These are phyloP conservation scores for Boletus sp. DNA, from an alignment of 768 basidiomycete species.

Conservation along the genomic window DNA sequence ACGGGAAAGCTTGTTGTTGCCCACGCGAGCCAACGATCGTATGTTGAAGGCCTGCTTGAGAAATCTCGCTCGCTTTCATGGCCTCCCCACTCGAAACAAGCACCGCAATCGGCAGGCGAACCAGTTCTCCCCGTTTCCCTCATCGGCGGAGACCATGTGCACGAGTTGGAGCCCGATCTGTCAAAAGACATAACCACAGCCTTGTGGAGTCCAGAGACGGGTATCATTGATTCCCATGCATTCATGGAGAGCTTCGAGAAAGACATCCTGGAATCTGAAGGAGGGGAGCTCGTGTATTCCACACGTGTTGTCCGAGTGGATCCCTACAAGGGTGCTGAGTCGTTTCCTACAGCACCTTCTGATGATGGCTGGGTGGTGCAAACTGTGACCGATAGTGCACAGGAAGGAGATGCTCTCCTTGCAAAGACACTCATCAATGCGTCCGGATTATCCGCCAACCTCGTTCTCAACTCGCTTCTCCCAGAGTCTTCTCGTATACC, in stretches of 20 bases:
- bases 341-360: conserved; percentile 23
- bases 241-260: conserved; percentile 82
- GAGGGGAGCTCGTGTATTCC: conserved; percentile 68
- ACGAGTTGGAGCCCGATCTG: conserved; percentile 81
- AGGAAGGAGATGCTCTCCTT: conserved; percentile 60
- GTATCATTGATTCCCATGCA: conserved; percentile 85
- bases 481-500: conserved; percentile 57
- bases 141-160: conserved; percentile 64
- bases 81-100: conserved; percentile 41
- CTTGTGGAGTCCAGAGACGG: conserved; percentile 82
- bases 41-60: conserved; percentile 66
- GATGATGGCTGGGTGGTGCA: conserved; percentile 88
- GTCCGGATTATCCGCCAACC: conserved; percentile 68
- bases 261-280: conserved; percentile 72
- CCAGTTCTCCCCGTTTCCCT: conserved; percentile 61
- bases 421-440: conserved; percentile 81
- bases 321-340: conserved; percentile 38
- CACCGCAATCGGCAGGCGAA: conserved; percentile 21
- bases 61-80: conserved; percentile 58
- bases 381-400: conserved; percentile 53
- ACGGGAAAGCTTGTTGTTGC: conserved; percentile 92
- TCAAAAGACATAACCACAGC: conserved; percentile 66
- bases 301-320: conserved; percentile 89
- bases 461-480: conserved; percentile 70
- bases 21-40: conserved; percentile 57